Evolutionary conservation across 352 stramenopile genomes (phyloP), one percentile per base, ranked within the genome.

Genomic region (Phytopythium litorale): DNA sequence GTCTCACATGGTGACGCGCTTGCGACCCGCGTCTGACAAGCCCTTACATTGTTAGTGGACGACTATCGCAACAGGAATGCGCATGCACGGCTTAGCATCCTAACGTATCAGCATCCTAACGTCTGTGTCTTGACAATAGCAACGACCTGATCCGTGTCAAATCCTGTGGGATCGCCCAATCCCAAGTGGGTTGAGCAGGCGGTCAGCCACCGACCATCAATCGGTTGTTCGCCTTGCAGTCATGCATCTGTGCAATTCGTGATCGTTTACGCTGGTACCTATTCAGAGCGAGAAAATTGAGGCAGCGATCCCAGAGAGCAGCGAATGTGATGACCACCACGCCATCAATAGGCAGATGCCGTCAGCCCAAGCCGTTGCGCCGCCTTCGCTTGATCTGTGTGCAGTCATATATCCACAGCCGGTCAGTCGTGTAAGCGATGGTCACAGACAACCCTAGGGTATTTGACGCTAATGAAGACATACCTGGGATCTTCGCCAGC

Each of bases 401-500:
- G 43, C 12, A 23, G 9, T 51, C 21, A 49, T 25, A 49, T 45
- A 23, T 13, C 30, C 19, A 32, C 21, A 43, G 33, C 11, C 16
- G 11, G 25, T 6, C 19, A 5, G 42, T 49, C 42, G 6, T 15
- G 4, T 13, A 5, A n/a, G 6, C 8, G 6, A 15, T 5, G 42
- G 28, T 49, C 21, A 28, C 42, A 28, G 3, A 16, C 40, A 12
- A 40, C 50, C 35, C 0, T 3, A 11, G 12, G 7, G 1, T 6
- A 25, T 7, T 4, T 16, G 15, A 23, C 18, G 25, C 4, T 11
- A 58, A 13, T 2, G 19, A 11, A 11, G 13, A 66, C 81, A 5
- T 64, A 73, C 72, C 70, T 70, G 72, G 72, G 33, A 80, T 69
- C 53, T 78, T 71, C 61, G 76, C 76, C n/a, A 80, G 70, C 49